Percentiles rank a stretch among this genome's conserved stretches.
phyloP scores from a whole-genome alignment of 2,329 filamentous ascomycete species.

The Tolypocladium ovalisporum region DNA sequence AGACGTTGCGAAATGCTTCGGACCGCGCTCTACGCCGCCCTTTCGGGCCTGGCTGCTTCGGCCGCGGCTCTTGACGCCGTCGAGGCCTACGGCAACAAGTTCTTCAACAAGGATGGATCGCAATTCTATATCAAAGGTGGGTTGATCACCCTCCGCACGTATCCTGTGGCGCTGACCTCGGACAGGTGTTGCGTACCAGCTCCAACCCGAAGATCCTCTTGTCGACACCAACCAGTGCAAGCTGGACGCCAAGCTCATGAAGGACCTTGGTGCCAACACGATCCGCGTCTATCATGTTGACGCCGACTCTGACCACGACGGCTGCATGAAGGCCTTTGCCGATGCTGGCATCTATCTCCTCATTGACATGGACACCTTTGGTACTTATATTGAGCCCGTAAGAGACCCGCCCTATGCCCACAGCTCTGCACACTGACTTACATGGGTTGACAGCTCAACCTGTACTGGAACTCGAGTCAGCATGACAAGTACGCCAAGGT shows the following conservation, averaged over 20 bases:
- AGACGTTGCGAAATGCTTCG: neutral
- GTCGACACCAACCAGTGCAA: slow-evolving; percentile 65
- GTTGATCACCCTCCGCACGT: neutral
- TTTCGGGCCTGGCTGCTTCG: slow-evolving; percentile 21
- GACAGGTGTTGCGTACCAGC: slow-evolving; percentile 65
- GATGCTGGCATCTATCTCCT: slow-evolving; percentile 76
- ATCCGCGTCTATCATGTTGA: slow-evolving; percentile 88
- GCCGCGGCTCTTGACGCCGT: slow-evolving; percentile 35
- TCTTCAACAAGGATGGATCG: slow-evolving; percentile 69
- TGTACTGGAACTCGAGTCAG: slow-evolving; percentile 65
- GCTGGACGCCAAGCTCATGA: slow-evolving; percentile 67
- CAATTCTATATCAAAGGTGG: slow-evolving; percentile 79
- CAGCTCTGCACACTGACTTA: neutral
- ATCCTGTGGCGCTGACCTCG: neutral
- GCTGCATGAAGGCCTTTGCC: slow-evolving; percentile 71
- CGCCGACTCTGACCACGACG: slow-evolving; percentile 55
- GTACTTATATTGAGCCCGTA: slow-evolving; percentile 56
- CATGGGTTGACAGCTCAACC: slow-evolving; percentile 31
- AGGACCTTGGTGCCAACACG: slow-evolving; percentile 68
- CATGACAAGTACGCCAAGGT: slow-evolving; percentile 57
- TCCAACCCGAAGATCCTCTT: slow-evolving; percentile 59
- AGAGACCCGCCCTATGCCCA: slow-evolving; percentile 9
- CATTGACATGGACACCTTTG: slow-evolving; percentile 70
- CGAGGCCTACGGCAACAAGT: slow-evolving; percentile 61
- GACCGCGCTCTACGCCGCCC: slow-evolving; percentile 16